phyloP scores from a whole-genome alignment of 2,329 filamentous ascomycete genomes.

The Zelopaecilomyces penicillatus region DNA sequence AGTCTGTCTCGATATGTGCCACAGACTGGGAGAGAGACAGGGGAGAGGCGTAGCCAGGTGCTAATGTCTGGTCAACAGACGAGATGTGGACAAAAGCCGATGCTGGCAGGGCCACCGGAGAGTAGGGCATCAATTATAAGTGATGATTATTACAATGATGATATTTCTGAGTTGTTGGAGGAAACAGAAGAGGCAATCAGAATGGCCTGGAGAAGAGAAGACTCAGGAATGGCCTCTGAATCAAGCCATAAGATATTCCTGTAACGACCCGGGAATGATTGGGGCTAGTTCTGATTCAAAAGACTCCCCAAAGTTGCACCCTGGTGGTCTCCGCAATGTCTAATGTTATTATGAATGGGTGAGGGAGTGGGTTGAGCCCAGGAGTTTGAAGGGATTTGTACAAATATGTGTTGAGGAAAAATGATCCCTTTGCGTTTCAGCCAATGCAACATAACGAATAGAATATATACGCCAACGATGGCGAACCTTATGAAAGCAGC shows the following conservation, averaged over 20 bases:
- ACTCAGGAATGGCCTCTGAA: constrained; percentile 14
- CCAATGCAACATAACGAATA: too few relatives aligned
- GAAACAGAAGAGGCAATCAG: constrained; percentile 5
- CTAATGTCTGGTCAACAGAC: constrained; percentile 7
- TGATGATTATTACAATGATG: constrained; percentile 5
- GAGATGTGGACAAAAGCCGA: constrained; percentile 7
- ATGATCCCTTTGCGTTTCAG: too few relatives aligned
- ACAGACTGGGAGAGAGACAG: constrained; percentile 5
- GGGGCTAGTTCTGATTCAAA: too few relatives aligned
- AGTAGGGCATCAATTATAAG: constrained; percentile 5
- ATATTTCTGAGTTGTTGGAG: constrained; percentile 8
- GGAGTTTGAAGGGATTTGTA: too few relatives aligned
- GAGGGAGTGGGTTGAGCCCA: too few relatives aligned
- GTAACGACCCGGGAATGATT: constrained; percentile 1
- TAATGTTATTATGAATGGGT: too few relatives aligned
- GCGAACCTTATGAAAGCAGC: too few relatives aligned
- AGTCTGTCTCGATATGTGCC: constrained; percentile 26
- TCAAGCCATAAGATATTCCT: constrained; percentile 20
- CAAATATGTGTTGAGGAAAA: too few relatives aligned
- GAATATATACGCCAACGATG: too few relatives aligned
- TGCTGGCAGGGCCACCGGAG: constrained; percentile 4
- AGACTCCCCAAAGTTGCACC: too few relatives aligned
- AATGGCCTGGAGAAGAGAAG: constrained; percentile 11
- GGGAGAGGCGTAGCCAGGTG: constrained; percentile 5
- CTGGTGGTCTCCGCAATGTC: too few relatives aligned